A percentile compares a stretch with the other conserved stretches of the same genome.
phyloP scores from a whole-genome alignment of 1,284 basidiomycete species.

The Cerrena zonata region DNA sequence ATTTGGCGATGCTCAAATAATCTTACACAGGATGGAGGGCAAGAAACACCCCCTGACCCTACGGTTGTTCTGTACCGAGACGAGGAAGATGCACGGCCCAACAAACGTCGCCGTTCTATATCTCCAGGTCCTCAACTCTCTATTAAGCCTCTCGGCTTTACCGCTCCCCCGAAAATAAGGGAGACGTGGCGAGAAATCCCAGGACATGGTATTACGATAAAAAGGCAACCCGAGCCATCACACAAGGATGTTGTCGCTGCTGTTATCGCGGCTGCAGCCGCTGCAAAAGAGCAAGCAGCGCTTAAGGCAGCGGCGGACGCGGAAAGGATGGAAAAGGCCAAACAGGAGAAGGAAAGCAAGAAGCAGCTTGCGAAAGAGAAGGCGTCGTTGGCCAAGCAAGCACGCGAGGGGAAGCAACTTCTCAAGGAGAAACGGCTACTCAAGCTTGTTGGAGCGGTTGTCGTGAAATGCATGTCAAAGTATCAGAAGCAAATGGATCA shows the following conservation, averaged over 20 bases:
- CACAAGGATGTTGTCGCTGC: conserved; percentile 30
- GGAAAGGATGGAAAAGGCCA: conserved; percentile 31
- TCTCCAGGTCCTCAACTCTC: conserved; percentile 14
- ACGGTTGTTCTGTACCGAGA: conserved; percentile 5
- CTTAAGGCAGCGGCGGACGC: conserved; percentile 34
- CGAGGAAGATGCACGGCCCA: conserved; percentile 26
- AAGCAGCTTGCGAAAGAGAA: conserved; percentile 30
- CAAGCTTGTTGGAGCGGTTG: conserved; percentile 83
- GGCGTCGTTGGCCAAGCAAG: conserved; percentile 36
- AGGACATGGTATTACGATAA: too few relatives aligned
- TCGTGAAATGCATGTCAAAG: conserved; percentile 89
- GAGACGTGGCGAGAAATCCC: background rate
- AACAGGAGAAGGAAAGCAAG: conserved; percentile 28
- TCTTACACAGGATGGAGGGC: background rate
- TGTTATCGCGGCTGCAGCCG: conserved; percentile 50
- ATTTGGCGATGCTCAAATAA: background rate
- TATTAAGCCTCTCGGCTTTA: conserved; percentile 21
- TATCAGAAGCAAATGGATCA: conserved; percentile 76
- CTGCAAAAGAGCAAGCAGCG: conserved; percentile 36
- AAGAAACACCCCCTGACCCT: background rate
- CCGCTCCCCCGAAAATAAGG: background rate
- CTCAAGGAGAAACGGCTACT: conserved; percentile 78
- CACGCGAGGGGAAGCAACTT: conserved; percentile 55
- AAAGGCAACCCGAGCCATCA: conserved; percentile 8
- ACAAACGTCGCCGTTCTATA: conserved; percentile 28